Conservation (phyloP, 176 grass and related monocot genomes). For the Avena eriantha region DNA sequence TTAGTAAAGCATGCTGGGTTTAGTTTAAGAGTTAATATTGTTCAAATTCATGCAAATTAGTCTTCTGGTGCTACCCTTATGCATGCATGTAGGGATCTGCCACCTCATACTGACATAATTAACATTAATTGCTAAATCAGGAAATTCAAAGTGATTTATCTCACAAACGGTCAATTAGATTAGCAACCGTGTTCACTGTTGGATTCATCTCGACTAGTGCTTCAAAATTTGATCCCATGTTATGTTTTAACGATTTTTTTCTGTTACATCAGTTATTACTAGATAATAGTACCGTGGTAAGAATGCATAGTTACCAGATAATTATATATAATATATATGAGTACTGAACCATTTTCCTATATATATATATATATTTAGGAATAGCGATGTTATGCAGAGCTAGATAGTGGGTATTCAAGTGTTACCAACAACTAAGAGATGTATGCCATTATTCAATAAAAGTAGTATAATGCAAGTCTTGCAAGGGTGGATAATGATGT, state of each 20-base stretch:
- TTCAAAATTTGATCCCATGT: no score
- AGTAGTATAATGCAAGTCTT: background rate
- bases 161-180: no score
- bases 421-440: no score
- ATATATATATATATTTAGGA: background rate
- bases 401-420: no score
- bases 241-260: no score
- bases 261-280: no score
- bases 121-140: background rate
- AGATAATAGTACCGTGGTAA: no score
- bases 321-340: no score
- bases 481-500: background rate
- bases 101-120: background rate
- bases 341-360: no score
- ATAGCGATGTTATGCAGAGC: background rate
- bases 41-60: constrained; percentile 2
- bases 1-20: background rate
- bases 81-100: background rate
- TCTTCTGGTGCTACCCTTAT: background rate
- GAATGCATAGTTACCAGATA: no score
- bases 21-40: background rate
- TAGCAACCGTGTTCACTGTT: no score
- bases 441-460: background rate
- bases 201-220: no score
- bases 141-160: background rate